Conservation (phyloP, 139 green algal genomes). For the Chlamydomonas sphaeroides region DNA sequence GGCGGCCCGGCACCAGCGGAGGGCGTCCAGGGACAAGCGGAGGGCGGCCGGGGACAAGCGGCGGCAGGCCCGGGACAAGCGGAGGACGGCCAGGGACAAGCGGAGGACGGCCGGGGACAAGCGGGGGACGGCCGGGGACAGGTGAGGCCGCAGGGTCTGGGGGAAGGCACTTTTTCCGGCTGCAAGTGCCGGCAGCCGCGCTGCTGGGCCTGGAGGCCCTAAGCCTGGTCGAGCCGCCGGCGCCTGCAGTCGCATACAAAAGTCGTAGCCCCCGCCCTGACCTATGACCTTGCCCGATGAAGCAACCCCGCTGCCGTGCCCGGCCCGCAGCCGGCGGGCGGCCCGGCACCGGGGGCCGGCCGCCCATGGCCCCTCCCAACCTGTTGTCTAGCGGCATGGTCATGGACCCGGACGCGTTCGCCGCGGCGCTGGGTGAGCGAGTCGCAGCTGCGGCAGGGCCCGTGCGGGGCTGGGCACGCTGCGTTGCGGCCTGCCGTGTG, state of each 20-base stretch:
- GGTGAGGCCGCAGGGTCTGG: no score
- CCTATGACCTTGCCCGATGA: no score
- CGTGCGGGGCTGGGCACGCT: no score
- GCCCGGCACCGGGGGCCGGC: slow-evolving; percentile 14
- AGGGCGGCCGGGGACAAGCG: background rate
- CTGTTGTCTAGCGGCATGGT: slow-evolving; percentile 25
- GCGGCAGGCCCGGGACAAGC: slow-evolving; percentile 1
- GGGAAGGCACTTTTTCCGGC: no score
- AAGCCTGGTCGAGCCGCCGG: no score
- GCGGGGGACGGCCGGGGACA: slow-evolving; percentile 2
- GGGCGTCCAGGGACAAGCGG: background rate
- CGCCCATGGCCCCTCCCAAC: slow-evolving; percentile 7
- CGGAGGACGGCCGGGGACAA: background rate
- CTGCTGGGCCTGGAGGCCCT: no score
- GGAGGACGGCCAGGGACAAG: slow-evolving; percentile 8
- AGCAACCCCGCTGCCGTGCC: no score
- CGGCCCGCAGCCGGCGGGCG: background rate
- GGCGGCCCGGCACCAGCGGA: background rate
- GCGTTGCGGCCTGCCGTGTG: no score
- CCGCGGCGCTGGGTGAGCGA: slow-evolving; percentile 41
- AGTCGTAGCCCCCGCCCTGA: no score
- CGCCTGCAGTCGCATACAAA: no score
- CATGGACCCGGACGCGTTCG: slow-evolving; percentile 49
- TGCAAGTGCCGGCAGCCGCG: no score
- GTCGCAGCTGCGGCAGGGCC: no score